These are phyloP conservation scores for Phallus indusiatus DNA, from an alignment of 768 basidiomycete genomes.

Conservation along the genomic window DNA sequence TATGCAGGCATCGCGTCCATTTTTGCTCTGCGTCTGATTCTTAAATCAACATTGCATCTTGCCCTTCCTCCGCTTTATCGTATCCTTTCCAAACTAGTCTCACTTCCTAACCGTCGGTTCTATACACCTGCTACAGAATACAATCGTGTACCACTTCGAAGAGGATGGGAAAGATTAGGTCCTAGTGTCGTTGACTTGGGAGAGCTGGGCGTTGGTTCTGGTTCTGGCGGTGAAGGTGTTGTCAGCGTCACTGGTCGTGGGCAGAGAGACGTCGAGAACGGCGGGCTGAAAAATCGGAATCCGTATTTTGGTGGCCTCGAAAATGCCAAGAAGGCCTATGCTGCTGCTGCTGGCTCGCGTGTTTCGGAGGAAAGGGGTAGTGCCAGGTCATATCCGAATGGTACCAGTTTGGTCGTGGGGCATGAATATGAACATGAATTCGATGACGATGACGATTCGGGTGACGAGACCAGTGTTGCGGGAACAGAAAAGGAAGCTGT, in stretches of 20 bases:
- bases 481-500: not conserved
- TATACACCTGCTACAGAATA: slow-evolving; percentile 93
- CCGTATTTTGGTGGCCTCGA: not conserved
- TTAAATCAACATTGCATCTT: slow-evolving; percentile 66
- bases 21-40: slow-evolving; percentile 81
- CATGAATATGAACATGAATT: slow-evolving; percentile 1
- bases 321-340: not conserved
- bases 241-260: slow-evolving; percentile 7
- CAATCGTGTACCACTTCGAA: slow-evolving; percentile 48
- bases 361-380: slow-evolving; percentile 9
- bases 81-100: slow-evolving; percentile 52
- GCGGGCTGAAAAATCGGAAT: slow-evolving; percentile 3
- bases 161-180: slow-evolving; percentile 51
- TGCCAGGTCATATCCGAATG: slow-evolving; percentile 4
- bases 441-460: slow-evolving; percentile 19
- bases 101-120: slow-evolving; percentile 75
- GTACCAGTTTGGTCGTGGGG: slow-evolving; percentile 13
- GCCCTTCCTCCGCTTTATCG: slow-evolving; percentile 83
- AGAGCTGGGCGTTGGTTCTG: slow-evolving; percentile 14
- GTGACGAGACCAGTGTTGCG: slow-evolving; percentile 23
- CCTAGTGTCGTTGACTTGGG: slow-evolving; percentile 81
- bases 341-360: not conserved
- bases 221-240: slow-evolving; percentile 9
- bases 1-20: slow-evolving; percentile 61
- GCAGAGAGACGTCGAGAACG: slow-evolving; percentile 14